Evolutionary conservation across 306 rosid genomes (phyloP).

Genomic region (Urtica urens): DNA sequence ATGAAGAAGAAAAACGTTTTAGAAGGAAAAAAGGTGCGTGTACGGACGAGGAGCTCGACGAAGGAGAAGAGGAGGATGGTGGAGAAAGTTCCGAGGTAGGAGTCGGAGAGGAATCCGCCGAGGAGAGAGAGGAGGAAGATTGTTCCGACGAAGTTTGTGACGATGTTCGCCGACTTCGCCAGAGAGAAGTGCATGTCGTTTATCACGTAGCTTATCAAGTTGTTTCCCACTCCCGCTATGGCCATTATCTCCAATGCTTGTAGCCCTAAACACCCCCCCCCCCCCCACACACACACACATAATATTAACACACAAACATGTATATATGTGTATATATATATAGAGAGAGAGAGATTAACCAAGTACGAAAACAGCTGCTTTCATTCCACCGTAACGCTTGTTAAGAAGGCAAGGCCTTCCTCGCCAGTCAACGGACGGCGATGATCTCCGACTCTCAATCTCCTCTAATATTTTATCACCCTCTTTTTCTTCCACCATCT

Average conservation of each 20-base stretch:
- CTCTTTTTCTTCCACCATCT: too few species aligned
- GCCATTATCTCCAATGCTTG: conserved; percentile 72
- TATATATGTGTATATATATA: not conserved
- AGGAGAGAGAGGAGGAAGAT: conserved; percentile 49
- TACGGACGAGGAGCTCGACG: conserved; percentile 44
- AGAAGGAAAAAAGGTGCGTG: not conserved
- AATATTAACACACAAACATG: not conserved
- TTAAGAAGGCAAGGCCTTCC: conserved; percentile 37
- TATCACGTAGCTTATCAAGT: conserved; percentile 45
- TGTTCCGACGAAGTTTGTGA: conserved; percentile 54
- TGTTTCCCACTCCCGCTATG: conserved; percentile 54
- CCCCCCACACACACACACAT: not conserved
- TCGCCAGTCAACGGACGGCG: conserved; percentile 42
- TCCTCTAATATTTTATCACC: too few species aligned
- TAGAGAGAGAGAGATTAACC: conserved; percentile 27
- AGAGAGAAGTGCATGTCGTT: conserved; percentile 54
- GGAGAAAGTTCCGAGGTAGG: conserved; percentile 53
- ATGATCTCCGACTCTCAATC: conserved; percentile 1
- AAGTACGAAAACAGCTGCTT: conserved; percentile 48
- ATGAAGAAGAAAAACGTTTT: too few species aligned
- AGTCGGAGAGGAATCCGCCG: conserved; percentile 56
- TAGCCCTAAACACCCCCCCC: conserved; percentile 24
- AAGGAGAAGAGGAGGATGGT: conserved; percentile 48
- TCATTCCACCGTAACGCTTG: conserved; percentile 58
- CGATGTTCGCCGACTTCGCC: conserved; percentile 50